Evolutionary conservation across 345 rosid genomes (phyloP).

Genomic region (Lumnitzera racemosa): DNA sequence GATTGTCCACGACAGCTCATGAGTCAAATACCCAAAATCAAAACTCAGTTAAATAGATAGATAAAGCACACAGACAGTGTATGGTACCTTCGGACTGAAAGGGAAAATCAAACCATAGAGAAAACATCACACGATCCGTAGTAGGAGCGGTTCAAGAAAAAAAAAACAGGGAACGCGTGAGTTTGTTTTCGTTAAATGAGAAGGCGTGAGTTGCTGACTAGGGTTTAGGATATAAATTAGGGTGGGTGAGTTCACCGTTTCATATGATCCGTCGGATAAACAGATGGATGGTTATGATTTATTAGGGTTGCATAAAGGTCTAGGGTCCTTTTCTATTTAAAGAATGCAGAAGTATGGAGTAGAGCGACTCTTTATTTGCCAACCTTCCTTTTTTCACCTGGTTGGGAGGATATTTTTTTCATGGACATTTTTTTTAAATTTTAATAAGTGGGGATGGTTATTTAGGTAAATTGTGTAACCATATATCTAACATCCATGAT

Average conservation of each 20-base stretch:
- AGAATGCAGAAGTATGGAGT: neutral
- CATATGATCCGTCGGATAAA: slow-evolving; percentile 25
- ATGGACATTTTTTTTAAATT: too few species aligned
- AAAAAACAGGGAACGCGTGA: neutral
- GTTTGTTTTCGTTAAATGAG: neutral
- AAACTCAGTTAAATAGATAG: too few species aligned
- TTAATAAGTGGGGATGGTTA: too few species aligned
- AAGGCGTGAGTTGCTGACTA: slow-evolving; percentile 20
- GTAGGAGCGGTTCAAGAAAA: slow-evolving; percentile 10
- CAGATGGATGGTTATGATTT: slow-evolving; percentile 24
- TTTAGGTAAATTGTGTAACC: too few species aligned
- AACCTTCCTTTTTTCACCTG: too few species aligned
- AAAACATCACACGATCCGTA: neutral
- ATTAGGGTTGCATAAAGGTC: slow-evolving; percentile 14
- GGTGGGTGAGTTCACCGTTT: slow-evolving; percentile 16
- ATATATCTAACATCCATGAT: too few species aligned
- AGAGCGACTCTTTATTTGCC: neutral
- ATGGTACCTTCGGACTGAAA: too few species aligned
- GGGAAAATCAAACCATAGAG: too few species aligned
- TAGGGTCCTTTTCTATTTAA: slow-evolving; percentile 7
- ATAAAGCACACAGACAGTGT: too few species aligned
- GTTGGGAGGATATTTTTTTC: too few species aligned
- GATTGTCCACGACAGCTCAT: too few species aligned
- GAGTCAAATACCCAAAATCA: too few species aligned
- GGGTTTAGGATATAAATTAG: slow-evolving; percentile 49